Evolutionary conservation across 2,329 filamentous ascomycete species (phyloP), one percentile per base, ranked within the genome.

Genomic region (Periconia sp.): DNA sequence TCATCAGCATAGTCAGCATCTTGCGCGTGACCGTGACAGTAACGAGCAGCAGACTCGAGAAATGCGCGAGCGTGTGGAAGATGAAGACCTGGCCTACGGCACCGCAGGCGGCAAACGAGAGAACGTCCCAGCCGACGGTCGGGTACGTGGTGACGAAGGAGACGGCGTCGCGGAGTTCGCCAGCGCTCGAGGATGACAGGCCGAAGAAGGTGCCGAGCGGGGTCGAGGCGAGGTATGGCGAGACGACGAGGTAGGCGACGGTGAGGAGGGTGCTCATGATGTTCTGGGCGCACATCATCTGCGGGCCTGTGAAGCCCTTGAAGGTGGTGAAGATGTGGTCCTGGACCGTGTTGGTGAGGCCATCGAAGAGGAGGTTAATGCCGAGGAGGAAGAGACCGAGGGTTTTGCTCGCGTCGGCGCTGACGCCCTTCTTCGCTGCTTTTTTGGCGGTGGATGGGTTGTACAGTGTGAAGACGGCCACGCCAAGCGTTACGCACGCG

Each of bases 221-320:
- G 7, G 76, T 91, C 53, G 82, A 79, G 0, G 88, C 89, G n/a
- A 97, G 74, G 77, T 88, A 91, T 0, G 94, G 94, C 64, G 87
- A 89, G 18, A 92, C 68, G 17, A 93, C 60, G 43, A 99, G 84
- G 68, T 96, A 97, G 0, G 77, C 69, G 18, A 84, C 81, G 3
- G 92, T 97, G 52, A 97, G 80, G 45, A 86, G 69, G 3, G 92
- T 93, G 64, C 85, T 88, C 74, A 97, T 89, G 52, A 96, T 79
- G 72, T 97, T 99, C 76, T 97, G 91, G 40, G 93, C 92, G 72
- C 92, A 95, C 94, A 99, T 99, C 94, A 99, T 99, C 82, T 99
- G 94, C 55, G 93, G 92, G 10, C 94, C 94, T 2, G 86, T 85
- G 72, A 94, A 97, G 14, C 88, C 86, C 60, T 85, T 85, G 76